These are phyloP conservation scores for Vigna trinervia DNA, from an alignment of 306 rosid species.

Conservation along the genomic window DNA sequence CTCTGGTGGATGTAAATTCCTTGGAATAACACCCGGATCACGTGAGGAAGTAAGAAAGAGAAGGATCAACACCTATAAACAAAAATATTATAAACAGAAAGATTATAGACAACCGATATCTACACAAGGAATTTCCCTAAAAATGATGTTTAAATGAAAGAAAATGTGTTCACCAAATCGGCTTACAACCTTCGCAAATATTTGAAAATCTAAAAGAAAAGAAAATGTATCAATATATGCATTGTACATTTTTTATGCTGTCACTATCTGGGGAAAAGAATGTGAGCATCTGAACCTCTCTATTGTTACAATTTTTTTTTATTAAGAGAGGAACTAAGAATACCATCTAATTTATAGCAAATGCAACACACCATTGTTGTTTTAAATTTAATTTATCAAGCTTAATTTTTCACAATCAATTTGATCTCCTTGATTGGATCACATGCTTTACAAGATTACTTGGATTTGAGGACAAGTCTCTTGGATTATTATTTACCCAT, in stretches of 20 bases:
- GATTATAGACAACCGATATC: conserved; percentile 4
- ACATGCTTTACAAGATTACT: neutral
- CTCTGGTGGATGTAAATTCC: conserved; percentile 92
- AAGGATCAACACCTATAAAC: conserved; percentile 81
- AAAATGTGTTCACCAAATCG: neutral
- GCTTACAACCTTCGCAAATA: neutral
- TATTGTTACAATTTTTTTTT: neutral
- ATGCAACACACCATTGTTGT: neutral
- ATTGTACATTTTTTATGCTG: neutral
- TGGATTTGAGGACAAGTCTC: no score
- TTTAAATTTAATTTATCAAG: conserved; percentile 14
- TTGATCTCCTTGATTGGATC: neutral
- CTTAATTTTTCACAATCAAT: conserved; percentile 24
- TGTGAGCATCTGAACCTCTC: neutral
- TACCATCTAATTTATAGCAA: conserved; percentile 1
- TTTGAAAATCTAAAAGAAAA: neutral
- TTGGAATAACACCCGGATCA: conserved; percentile 92
- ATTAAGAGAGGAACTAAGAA: neutral
- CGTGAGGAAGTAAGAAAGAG: conserved; percentile 93
- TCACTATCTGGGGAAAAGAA: neutral
- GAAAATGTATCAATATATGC: conserved; percentile 20
- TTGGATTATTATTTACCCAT: neutral
- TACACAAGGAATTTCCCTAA: neutral
- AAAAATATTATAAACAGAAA: conserved; percentile 42
- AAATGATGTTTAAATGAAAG: conserved; percentile 3